Evolutionary conservation across 2,329 filamentous ascomycete genomes (phyloP).

Genomic region (Fusarium nisikadoi): DNA sequence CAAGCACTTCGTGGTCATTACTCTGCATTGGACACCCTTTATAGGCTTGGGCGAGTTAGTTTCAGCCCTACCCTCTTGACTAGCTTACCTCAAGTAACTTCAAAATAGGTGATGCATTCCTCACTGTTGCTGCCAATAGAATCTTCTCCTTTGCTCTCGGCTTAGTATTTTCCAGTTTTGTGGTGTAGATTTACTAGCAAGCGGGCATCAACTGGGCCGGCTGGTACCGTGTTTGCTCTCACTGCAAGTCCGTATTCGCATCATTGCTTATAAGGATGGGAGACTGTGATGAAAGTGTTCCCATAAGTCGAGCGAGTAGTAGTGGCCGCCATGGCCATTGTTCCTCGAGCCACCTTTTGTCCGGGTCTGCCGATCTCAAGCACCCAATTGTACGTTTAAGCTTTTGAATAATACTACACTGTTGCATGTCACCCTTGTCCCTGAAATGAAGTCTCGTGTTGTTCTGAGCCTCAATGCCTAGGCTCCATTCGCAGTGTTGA

Average conservation of each 20-base stretch:
- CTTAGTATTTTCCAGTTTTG: conserved; percentile 3
- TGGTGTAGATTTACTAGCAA: neutral
- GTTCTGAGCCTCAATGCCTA: neutral
- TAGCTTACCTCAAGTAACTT: conserved; percentile 3
- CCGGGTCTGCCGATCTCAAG: neutral
- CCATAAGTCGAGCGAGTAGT: neutral
- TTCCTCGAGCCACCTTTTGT: neutral
- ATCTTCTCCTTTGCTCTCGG: conserved; percentile 1
- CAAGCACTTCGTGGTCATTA: too few relatives aligned
- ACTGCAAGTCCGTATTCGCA: neutral
- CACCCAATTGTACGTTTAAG: conserved; percentile 11
- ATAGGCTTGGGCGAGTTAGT: fast-evolving
- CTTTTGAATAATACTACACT: neutral
- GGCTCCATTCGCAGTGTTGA: neutral
- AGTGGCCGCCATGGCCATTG: fast-evolving
- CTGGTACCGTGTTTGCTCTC: neutral
- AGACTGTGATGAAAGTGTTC: neutral
- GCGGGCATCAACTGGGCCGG: conserved; percentile 6
- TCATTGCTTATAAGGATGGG: conserved; percentile 7
- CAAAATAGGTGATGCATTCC: neutral
- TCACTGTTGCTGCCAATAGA: conserved; percentile 3
- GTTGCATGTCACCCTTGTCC: neutral
- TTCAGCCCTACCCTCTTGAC: neutral
- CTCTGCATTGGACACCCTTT: neutral
- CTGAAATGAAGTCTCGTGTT: neutral